Conservation (phyloP, 2,329 filamentous ascomycete genomes). For the Parastagonospora avenae region DNA sequence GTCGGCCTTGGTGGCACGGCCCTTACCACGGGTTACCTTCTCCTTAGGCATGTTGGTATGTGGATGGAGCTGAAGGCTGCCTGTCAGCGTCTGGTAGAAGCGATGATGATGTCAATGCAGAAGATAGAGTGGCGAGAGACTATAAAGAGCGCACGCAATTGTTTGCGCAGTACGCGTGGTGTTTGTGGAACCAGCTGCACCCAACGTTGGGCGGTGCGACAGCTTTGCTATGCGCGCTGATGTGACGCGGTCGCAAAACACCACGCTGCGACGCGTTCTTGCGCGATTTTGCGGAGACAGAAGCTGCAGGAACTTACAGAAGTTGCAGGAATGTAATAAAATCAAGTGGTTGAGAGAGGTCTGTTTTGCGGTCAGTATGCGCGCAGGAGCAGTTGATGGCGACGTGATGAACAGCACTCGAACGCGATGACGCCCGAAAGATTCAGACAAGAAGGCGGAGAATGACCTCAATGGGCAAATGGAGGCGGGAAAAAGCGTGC, state of each 20-base stretch:
- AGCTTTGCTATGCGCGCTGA: slow-evolving; percentile 26
- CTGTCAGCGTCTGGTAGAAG: slow-evolving; percentile 14
- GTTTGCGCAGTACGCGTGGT: slow-evolving; percentile 5
- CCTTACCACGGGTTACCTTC: slow-evolving; percentile 65
- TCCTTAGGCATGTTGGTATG: slow-evolving; percentile 67
- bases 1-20: slow-evolving; percentile 59
- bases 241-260: slow-evolving; percentile 40
- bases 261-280: slow-evolving; percentile 30
- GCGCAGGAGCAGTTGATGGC: slow-evolving; percentile 18
- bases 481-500: slow-evolving; percentile 38
- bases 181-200: slow-evolving; percentile 8
- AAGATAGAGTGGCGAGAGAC: background rate
- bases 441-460: slow-evolving; percentile 35
- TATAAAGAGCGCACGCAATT: slow-evolving; percentile 1
- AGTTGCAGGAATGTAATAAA: slow-evolving; percentile 20
- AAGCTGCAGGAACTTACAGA: slow-evolving; percentile 37
- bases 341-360: slow-evolving; percentile 28
- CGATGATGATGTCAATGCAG: slow-evolving; percentile 1
- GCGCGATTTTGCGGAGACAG: slow-evolving; percentile 31
- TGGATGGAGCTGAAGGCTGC: slow-evolving; percentile 7
- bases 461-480: slow-evolving; percentile 32
- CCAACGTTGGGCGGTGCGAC: slow-evolving; percentile 15
- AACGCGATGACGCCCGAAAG: slow-evolving; percentile 36
- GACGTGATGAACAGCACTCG: slow-evolving; percentile 36
- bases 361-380: slow-evolving; percentile 41